These are phyloP conservation scores for Quillaja saponaria DNA, from an alignment of 306 rosid genomes.

Conservation along the genomic window DNA sequence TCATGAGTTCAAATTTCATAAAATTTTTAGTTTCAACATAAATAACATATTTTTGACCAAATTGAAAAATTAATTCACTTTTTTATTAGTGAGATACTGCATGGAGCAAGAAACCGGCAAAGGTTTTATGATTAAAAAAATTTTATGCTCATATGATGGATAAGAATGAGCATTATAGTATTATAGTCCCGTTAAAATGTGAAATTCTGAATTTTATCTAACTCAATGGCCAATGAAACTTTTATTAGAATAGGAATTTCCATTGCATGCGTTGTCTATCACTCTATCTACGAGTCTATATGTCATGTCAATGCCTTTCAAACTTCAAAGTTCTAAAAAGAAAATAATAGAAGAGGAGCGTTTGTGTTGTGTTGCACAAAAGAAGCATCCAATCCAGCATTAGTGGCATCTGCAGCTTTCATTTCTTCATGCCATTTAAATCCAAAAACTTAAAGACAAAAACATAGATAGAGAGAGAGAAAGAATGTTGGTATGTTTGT, in stretches of 20 bases:
- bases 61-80: no score
- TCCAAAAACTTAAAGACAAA: slow-evolving; percentile 74
- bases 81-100: no score
- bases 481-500: slow-evolving; percentile 72
- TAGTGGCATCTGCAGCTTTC: slow-evolving; percentile 73
- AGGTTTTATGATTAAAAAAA: no score
- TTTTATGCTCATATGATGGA: no score
- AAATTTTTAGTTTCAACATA: no score
- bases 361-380: slow-evolving; percentile 40
- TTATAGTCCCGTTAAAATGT: slow-evolving; percentile 25
- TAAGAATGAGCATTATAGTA: no score
- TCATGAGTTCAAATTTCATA: no score
- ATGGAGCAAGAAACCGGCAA: no score
- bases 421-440: slow-evolving; percentile 66
- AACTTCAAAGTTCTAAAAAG: slow-evolving; percentile 37
- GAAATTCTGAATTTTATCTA: neutral
- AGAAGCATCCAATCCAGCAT: slow-evolving; percentile 56
- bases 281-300: slow-evolving; percentile 18
- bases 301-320: slow-evolving; percentile 36
- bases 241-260: slow-evolving; percentile 30
- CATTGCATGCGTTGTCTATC: slow-evolving; percentile 43
- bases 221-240: slow-evolving; percentile 31
- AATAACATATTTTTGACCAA: no score
- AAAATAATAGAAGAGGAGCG: slow-evolving; percentile 28
- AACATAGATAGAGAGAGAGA: slow-evolving; percentile 40